Conservation (phyloP, 495 filamentous ascomycete genomes). For the Zalerion maritima region DNA sequence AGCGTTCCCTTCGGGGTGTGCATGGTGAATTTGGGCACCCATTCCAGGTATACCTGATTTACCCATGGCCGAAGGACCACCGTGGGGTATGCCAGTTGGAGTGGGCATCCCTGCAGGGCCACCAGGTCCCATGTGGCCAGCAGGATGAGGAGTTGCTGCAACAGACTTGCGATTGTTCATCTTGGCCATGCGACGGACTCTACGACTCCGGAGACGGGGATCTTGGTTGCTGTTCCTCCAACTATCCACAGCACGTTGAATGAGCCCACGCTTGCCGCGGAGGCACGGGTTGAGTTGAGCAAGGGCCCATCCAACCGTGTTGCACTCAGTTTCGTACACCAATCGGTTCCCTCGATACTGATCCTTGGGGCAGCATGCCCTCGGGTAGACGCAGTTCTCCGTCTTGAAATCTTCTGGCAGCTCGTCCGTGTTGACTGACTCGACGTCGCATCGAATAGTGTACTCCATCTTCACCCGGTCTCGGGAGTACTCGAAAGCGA, state of each 20-base stretch:
- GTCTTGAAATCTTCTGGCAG: constrained; percentile 82
- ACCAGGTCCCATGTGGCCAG: constrained; percentile 34
- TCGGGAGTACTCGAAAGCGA: constrained; percentile 94
- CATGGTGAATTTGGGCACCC: constrained; percentile 44
- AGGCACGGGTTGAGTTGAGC: constrained; percentile 84
- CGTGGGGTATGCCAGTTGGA: constrained; percentile 30
- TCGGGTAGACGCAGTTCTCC: constrained; percentile 94
- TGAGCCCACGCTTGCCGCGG: constrained; percentile 83
- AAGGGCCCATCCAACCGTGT: constrained; percentile 92
- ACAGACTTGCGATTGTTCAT: constrained; percentile 68
- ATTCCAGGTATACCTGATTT: constrained; percentile 47
- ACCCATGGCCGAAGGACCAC: constrained; percentile 32
- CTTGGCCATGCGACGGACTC: constrained; percentile 90
- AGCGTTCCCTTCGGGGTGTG: constrained; percentile 53
- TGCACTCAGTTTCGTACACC: constrained; percentile 96
- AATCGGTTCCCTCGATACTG: constrained; percentile 90
- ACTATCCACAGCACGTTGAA: constrained; percentile 93
- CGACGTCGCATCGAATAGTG: constrained; percentile 94
- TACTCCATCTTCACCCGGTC: constrained; percentile 99
- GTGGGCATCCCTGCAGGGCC: constrained; percentile 39
- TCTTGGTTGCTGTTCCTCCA: constrained; percentile 99
- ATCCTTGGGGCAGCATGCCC: constrained; percentile 89
- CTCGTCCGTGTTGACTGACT: constrained; percentile 82
- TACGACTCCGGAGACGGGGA: constrained; percentile 70
- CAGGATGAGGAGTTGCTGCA: constrained; percentile 26